phyloP scores from a whole-genome alignment of 805 yeast species.

The Groenewaldozyma tartarivorans region DNA sequence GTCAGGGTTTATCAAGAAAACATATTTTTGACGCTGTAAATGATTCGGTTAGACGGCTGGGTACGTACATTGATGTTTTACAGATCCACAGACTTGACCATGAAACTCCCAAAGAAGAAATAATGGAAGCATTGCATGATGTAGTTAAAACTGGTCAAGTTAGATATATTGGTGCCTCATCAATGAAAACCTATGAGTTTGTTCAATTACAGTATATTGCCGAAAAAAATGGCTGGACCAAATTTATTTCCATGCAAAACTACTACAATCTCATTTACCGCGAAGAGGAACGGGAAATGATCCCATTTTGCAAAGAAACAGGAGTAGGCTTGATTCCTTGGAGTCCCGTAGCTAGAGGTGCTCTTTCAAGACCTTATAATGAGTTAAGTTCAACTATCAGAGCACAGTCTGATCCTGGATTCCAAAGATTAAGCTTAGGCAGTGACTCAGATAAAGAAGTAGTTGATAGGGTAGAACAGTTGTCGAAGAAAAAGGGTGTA shows the following conservation, averaged over 20 bases:
- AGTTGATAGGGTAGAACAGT: slow-evolving; percentile 43
- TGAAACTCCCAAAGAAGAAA: slow-evolving; percentile 41
- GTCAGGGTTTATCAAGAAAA: slow-evolving; percentile 36
- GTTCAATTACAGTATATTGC: slow-evolving; percentile 46
- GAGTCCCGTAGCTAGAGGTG: slow-evolving; percentile 51
- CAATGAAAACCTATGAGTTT: slow-evolving; percentile 50
- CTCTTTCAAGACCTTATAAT: slow-evolving; percentile 39
- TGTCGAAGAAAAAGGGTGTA: slow-evolving; percentile 38
- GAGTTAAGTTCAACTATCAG: slow-evolving; percentile 4
- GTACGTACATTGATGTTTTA: slow-evolving; percentile 42
- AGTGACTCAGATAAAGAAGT: slow-evolving; percentile 21
- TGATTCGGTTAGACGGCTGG: slow-evolving; percentile 34
- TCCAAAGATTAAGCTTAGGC: not conserved
- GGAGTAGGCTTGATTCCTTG: slow-evolving; percentile 53
- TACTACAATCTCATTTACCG: slow-evolving; percentile 47
- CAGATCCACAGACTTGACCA: slow-evolving; percentile 51
- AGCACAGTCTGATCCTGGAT: slow-evolving; percentile 1
- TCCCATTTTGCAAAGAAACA: slow-evolving; percentile 42
- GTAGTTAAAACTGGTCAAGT: slow-evolving; percentile 39
- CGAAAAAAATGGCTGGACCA: slow-evolving; percentile 46
- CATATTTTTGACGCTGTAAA: slow-evolving; percentile 40
- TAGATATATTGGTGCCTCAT: slow-evolving; percentile 55
- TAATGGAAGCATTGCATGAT: slow-evolving; percentile 49
- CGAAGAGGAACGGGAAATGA: slow-evolving; percentile 61
- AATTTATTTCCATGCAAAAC: slow-evolving; percentile 53